These are phyloP conservation scores for Plantago coronopus DNA, from an alignment of 305 asterid genomes.

Conservation along the genomic window DNA sequence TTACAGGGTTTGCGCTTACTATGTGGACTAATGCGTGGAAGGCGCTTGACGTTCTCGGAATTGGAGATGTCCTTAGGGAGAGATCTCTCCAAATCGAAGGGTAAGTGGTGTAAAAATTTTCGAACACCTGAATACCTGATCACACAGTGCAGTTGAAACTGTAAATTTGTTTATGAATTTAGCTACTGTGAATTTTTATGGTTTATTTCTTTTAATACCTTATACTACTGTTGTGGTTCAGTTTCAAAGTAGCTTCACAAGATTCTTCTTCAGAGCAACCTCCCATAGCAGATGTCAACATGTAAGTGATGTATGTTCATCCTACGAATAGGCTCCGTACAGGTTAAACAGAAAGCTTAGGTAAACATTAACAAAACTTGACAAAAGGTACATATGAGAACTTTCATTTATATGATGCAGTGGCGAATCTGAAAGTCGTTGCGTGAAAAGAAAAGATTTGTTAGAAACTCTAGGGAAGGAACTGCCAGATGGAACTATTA, in stretches of 20 bases:
- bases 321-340: not conserved
- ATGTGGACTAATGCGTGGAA: conserved; percentile 73
- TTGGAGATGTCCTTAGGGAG: conserved; percentile 50
- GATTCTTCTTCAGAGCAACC: conserved; percentile 23
- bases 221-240: no score
- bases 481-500: conserved; percentile 53
- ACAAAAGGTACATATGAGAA: not conserved
- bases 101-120: no score
- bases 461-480: conserved; percentile 53
- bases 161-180: no score
- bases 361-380: no score
- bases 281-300: conserved; percentile 23
- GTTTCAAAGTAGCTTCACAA: conserved; percentile 30
- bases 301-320: conserved; percentile 26
- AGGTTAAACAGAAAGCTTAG: no score
- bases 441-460: conserved; percentile 52
- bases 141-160: no score
- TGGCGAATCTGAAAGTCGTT: conserved; percentile 44
- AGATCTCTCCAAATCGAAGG: conserved; percentile 35
- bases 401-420: conserved; percentile 22
- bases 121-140: no score
- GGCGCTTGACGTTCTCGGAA: conserved; percentile 62
- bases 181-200: no score
- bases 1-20: conserved; percentile 55
- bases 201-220: no score